phyloP scores from a whole-genome alignment of 1,139 yeast species.

The Ogataea hybrid region DNA sequence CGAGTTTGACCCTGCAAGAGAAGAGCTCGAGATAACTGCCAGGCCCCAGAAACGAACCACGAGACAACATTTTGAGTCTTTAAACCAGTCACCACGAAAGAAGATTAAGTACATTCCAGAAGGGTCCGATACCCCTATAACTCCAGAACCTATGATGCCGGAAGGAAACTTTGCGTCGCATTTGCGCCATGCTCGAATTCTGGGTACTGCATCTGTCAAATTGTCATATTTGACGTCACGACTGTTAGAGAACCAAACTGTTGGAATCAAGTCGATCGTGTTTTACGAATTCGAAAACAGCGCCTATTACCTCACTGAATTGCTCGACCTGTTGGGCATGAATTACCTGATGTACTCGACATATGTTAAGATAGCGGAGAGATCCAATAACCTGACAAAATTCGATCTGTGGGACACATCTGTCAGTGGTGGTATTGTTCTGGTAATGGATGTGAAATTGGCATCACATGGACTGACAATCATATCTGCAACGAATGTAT shows the following conservation, averaged over 20 bases:
- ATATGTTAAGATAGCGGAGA: slow-evolving; percentile 46
- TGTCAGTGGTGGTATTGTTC: slow-evolving; percentile 44
- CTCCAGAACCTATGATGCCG: slow-evolving; percentile 20
- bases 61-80: neutral
- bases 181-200: slow-evolving; percentile 38
- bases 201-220: slow-evolving; percentile 63
- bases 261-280: slow-evolving; percentile 52
- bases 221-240: slow-evolving; percentile 56
- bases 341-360: slow-evolving; percentile 64
- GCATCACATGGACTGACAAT: slow-evolving; percentile 74
- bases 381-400: slow-evolving; percentile 52
- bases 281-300: slow-evolving; percentile 72
- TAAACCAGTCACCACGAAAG: slow-evolving; percentile 10
- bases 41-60: slow-evolving; percentile 3
- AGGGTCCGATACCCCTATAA: slow-evolving; percentile 15
- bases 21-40: slow-evolving; percentile 17
- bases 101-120: slow-evolving; percentile 17
- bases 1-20: slow-evolving; percentile 25
- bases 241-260: slow-evolving; percentile 48
- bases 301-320: slow-evolving; percentile 65
- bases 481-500: slow-evolving; percentile 64
- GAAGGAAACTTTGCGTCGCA: slow-evolving; percentile 20
- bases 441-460: slow-evolving; percentile 64
- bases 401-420: slow-evolving; percentile 41
- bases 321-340: slow-evolving; percentile 59